Percentiles rank a stretch among this genome's conserved stretches.
These are phyloP conservation scores for Moricandia moricandioides DNA, from an alignment of 345 rosid species.

Conservation along the genomic window DNA sequence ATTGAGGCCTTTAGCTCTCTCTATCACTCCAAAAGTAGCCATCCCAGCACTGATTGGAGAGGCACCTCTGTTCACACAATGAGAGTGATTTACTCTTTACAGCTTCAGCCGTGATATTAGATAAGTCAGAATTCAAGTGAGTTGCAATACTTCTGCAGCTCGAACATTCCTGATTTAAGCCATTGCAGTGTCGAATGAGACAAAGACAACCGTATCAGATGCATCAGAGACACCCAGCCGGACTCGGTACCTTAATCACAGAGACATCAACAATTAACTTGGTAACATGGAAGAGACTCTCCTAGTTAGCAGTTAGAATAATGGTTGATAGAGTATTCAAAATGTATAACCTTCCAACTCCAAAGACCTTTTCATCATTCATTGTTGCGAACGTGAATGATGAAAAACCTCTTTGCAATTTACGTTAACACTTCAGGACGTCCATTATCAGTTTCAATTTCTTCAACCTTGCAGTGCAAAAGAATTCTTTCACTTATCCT, in stretches of 20 bases:
- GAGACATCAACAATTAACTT: not conserved
- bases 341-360: not conserved
- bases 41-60: no score
- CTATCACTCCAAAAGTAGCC: no score
- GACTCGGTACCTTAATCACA: not conserved
- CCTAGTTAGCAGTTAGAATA: not conserved
- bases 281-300: not conserved
- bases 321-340: not conserved
- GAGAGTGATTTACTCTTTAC: not conserved
- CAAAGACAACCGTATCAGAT: not conserved
- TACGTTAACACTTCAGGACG: not conserved
- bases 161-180: not conserved
- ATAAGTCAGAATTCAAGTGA: not conserved
- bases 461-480: not conserved
- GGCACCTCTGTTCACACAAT: no score
- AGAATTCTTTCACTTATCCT: not conserved
- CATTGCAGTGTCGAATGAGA: not conserved
- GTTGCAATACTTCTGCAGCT: not conserved
- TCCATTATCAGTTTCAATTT: not conserved
- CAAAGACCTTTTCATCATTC: not conserved
- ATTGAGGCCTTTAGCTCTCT: no score
- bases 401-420: not conserved
- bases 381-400: not conserved
- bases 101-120: not conserved
- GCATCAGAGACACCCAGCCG: not conserved